phyloP scores from a whole-genome alignment of 345 rosid genomes.

The Lepidium sativum region DNA sequence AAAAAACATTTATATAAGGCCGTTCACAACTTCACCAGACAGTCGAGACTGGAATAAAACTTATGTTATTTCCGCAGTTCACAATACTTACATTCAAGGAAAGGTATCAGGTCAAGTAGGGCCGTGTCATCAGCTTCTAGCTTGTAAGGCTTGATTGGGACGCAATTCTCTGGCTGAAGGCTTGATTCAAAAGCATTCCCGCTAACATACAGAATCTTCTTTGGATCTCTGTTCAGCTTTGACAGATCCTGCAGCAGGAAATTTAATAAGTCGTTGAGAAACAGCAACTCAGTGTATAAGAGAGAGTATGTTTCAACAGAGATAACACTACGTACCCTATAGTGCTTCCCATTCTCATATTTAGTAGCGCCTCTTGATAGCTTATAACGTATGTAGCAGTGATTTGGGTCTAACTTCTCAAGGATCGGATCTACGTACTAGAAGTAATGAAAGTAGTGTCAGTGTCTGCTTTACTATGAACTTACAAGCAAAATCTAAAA shows the following conservation, averaged over 20 bases:
- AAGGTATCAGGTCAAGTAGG: conserved; percentile 92
- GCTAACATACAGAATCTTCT: conserved; percentile 70
- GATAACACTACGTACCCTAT: conserved; percentile 47
- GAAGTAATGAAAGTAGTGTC: conserved; percentile 10
- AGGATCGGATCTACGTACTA: conserved; percentile 81
- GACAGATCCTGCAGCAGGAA: conserved; percentile 71
- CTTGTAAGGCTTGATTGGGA: conserved; percentile 75
- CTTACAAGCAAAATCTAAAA: neutral
- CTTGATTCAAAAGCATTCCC: conserved; percentile 66
- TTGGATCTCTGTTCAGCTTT: conserved; percentile 91
- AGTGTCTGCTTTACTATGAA: neutral
- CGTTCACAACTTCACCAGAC: neutral
- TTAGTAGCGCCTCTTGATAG: conserved; percentile 78
- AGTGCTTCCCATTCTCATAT: conserved; percentile 87
- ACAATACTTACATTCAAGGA: conserved; percentile 78
- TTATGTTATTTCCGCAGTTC: neutral
- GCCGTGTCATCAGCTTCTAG: conserved; percentile 76
- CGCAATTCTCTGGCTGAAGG: conserved; percentile 88
- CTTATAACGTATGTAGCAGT: conserved; percentile 52
- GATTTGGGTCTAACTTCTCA: conserved; percentile 77
- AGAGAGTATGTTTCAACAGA: neutral
- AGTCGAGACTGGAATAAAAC: neutral
- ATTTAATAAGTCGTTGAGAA: neutral
- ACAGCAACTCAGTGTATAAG: neutral
- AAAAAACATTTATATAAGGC: neutral